These are phyloP conservation scores for Musa beccarii DNA, from an alignment of 176 grass and related monocot genomes.

Conservation along the genomic window DNA sequence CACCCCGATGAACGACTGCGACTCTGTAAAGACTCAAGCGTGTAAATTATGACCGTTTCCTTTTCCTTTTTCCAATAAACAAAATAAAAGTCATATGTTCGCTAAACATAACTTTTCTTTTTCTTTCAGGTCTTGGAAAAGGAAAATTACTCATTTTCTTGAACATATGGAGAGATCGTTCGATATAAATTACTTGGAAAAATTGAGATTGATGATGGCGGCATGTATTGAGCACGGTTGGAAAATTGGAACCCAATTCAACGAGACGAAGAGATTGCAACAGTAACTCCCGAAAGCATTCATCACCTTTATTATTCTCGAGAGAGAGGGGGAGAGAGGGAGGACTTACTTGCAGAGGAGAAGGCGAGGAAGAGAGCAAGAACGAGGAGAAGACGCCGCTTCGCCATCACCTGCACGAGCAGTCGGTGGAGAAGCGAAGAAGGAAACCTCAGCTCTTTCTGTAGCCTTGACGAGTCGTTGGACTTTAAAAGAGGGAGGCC, in stretches of 20 bases:
- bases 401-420: not conserved
- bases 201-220: too few species aligned
- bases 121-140: too few species aligned
- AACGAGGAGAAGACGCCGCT: not conserved
- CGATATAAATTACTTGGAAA: too few species aligned
- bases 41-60: not conserved
- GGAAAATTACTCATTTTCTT: too few species aligned
- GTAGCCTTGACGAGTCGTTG: not conserved
- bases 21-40: slow-evolving; percentile 21
- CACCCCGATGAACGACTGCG: slow-evolving; percentile 67
- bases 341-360: not conserved
- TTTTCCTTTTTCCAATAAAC: not conserved
- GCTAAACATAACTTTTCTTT: too few species aligned
- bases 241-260: too few species aligned
- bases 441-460: not conserved
- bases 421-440: not conserved
- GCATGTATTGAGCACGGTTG: too few species aligned
- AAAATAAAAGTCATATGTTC: not conserved
- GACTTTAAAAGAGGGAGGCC: not conserved
- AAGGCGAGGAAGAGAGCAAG: not conserved
- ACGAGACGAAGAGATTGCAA: too few species aligned
- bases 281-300: too few species aligned
- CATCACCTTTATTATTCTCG: too few species aligned
- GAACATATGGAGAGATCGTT: too few species aligned
- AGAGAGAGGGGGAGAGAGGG: not conserved